Evolutionary conservation across 176 grass and related monocot species (phyloP), one percentile per base, ranked within the genome.

Genomic region (Carex kokanica): DNA sequence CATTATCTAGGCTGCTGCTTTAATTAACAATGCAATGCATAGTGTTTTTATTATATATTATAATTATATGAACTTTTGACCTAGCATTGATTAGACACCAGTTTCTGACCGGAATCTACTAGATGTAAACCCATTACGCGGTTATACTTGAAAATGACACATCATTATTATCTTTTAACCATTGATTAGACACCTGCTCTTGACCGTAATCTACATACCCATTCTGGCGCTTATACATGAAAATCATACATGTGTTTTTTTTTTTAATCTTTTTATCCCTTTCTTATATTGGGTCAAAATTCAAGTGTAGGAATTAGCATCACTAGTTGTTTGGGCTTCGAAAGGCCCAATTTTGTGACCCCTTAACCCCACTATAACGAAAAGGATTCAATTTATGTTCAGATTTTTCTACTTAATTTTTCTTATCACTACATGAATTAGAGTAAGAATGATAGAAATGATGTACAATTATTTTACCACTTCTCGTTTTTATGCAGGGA

Each of bases 401-500:
- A 7, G 14, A 7, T 36, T 16, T 13, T 25, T 27, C 60, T 10
- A 13, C 60, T 25, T 63, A 12, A 25, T 27, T 27, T 62, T 27
- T 63, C 2, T 24, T 25, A 47, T 47, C 9, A 10, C 2, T 11
- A 49, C 7, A 17, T 52, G 70, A 25, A 27, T 24, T 49, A 49
- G 45, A 49, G 9, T 49, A 49, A 49, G 8, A 0, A 49, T 49
- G 45, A 43, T 43, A 43, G 41, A 49, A 12, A 49, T 38, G 2
- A 2, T 49, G 45, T 49, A 49, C 2, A 12, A 11, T 12, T 49
- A 11, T 49, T 49, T 49, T 49, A 49, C 53, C n/a, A 27, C 71
- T 9, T 7, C 20, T 77, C 11, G 49, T 54, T n/a, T 12, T 79
- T 82, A 55, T 88, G 5, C 85, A 99, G 96, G 91, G 93, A 64